phyloP scores from a whole-genome alignment of 2,329 filamentous ascomycete species.

The Penicillium paneum region DNA sequence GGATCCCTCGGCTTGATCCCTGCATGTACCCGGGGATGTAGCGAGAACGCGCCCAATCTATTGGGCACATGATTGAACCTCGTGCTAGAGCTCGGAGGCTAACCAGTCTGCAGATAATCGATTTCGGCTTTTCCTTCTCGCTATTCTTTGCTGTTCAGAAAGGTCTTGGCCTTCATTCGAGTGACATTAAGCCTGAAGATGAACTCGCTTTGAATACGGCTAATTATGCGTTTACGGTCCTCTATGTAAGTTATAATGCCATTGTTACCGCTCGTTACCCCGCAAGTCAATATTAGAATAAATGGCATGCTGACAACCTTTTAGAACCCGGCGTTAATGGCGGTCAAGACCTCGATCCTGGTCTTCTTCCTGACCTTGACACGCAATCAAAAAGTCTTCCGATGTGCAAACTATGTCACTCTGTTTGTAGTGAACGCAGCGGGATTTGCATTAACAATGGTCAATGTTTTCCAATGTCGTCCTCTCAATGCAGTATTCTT shows the following conservation, averaged over 20 bases:
- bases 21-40: constrained; percentile 14
- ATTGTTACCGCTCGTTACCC: neutral
- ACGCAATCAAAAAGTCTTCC: constrained; percentile 72
- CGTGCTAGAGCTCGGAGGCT: neutral
- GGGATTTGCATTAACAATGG: constrained; percentile 73
- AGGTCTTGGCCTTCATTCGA: constrained; percentile 45
- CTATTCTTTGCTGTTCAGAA: constrained; percentile 45
- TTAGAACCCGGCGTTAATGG: constrained; percentile 87
- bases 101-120: constrained; percentile 33
- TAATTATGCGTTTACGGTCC: constrained; percentile 59
- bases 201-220: constrained; percentile 43
- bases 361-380: constrained; percentile 85
- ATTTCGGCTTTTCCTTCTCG: constrained; percentile 48
- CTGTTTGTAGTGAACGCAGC: constrained; percentile 74
- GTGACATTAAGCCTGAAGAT: constrained; percentile 32
- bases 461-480: constrained; percentile 83
- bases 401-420: constrained; percentile 76
- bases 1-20: constrained; percentile 5
- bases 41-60: neutral
- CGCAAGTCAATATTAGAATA: neutral
- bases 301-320: neutral
- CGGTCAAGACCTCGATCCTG: constrained; percentile 87
- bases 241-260: constrained; percentile 50
- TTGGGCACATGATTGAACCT: constrained; percentile 1
- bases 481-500: constrained; percentile 70